A percentile compares a stretch with the other conserved stretches of the same genome.
These are phyloP conservation scores for Calonectria montana DNA, from an alignment of 2,329 filamentous ascomycete species.

Conservation along the genomic window DNA sequence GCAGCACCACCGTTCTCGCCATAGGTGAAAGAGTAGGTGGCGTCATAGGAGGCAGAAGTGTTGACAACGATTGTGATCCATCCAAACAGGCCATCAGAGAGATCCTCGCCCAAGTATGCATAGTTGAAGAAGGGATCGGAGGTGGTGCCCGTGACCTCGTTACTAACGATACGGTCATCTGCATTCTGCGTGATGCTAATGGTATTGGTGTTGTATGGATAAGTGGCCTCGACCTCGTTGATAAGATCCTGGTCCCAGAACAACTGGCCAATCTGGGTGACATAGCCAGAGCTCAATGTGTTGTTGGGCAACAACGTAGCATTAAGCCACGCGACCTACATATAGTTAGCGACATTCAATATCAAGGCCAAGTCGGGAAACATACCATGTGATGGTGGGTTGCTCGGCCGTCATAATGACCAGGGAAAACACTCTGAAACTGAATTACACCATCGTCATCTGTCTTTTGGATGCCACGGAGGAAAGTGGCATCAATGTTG, in stretches of 20 bases:
- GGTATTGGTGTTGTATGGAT: conserved; percentile 56
- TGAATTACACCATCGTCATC: conserved; percentile 46
- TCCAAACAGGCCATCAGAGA: neutral
- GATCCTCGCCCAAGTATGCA: neutral
- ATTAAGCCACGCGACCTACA: conserved; percentile 18
- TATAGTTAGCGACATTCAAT: neutral
- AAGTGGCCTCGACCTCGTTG: conserved; percentile 54
- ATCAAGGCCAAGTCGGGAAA: conserved; percentile 13
- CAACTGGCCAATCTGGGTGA: conserved; percentile 67
- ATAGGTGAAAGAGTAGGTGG: neutral
- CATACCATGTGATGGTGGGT: conserved; percentile 48
- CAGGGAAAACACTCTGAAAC: conserved; percentile 50
- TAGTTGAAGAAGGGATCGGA: conserved; percentile 15
- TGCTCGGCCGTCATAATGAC: conserved; percentile 50
- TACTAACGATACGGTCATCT: conserved; percentile 51
- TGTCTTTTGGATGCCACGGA: conserved; percentile 48
- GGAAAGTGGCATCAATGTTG: conserved; percentile 42
- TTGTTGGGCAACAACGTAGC: conserved; percentile 56
- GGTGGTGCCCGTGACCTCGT: neutral
- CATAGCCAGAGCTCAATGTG: conserved; percentile 59
- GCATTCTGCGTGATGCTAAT: conserved; percentile 58
- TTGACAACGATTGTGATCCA: conserved; percentile 2
- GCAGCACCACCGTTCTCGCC: neutral
- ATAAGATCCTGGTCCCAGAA: conserved; percentile 69
- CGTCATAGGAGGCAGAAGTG: neutral